Conservation (phyloP, 2,329 filamentous ascomycete genomes). For the Paradendryphiella salina region DNA sequence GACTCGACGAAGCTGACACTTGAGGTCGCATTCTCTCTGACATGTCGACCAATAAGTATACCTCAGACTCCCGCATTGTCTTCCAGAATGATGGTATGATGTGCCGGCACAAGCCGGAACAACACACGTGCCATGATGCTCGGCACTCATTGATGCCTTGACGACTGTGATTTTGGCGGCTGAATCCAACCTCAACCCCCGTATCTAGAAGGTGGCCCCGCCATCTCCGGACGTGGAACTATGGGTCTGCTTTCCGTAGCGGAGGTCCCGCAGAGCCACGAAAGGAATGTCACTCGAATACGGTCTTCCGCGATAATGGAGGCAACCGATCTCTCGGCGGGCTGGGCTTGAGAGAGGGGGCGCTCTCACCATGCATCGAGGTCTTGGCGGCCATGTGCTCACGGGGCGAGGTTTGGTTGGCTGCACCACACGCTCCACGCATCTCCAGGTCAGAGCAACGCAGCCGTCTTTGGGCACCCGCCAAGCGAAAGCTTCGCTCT, state of each 20-base stretch:
- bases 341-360: slow-evolving; percentile 15
- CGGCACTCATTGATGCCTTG: slow-evolving; percentile 12
- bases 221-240: slow-evolving; percentile 5
- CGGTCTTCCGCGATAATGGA: slow-evolving; percentile 1
- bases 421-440: neutral
- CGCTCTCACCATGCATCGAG: neutral
- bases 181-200: neutral
- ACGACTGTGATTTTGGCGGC: neutral
- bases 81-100: too few relatives aligned
- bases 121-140: slow-evolving; percentile 13
- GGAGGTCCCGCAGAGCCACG: slow-evolving; percentile 11
- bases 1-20: neutral
- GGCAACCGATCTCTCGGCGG: slow-evolving; percentile 11
- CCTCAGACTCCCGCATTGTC: too few relatives aligned
- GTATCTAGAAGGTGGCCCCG: slow-evolving; percentile 19
- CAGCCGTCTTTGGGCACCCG: slow-evolving; percentile 5
- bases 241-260: slow-evolving; percentile 3
- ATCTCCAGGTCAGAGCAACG: slow-evolving; percentile 9
- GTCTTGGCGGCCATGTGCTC: slow-evolving; percentile 8
- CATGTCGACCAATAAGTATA: too few relatives aligned
- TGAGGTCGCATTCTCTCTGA: too few relatives aligned
- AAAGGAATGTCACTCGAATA: slow-evolving; percentile 4
- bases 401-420: slow-evolving; percentile 13
- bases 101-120: neutral
- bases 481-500: slow-evolving; percentile 23